Conservation (phyloP, 768 basidiomycete genomes). For the Cystobasidium ongulense region DNA sequence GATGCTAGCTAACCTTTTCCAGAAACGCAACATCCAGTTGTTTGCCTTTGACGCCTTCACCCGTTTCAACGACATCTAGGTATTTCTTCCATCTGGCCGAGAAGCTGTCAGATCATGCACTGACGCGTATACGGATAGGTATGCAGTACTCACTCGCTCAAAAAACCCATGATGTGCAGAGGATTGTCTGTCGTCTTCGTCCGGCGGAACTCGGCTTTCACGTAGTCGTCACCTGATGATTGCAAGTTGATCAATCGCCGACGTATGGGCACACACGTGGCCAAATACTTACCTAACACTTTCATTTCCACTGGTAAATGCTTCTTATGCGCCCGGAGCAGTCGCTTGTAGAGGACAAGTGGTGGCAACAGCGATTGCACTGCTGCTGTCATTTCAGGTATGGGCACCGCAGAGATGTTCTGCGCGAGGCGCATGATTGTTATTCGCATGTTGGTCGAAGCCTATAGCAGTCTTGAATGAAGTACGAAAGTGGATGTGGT, state of each 20-base stretch:
- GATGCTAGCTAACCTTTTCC: conserved; percentile 48
- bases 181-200: conserved; percentile 75
- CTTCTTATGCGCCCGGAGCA: conserved; percentile 67
- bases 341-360: conserved; percentile 58
- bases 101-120: background rate
- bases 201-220: conserved; percentile 76
- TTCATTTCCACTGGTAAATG: conserved; percentile 67
- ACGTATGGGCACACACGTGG: background rate
- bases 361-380: conserved; percentile 34
- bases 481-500: background rate
- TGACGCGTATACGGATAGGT: background rate
- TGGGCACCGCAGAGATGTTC: background rate
- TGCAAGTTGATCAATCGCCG: background rate
- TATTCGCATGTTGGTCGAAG: conserved; percentile 19
- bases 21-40: conserved; percentile 44
- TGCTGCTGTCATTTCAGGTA: conserved; percentile 1
- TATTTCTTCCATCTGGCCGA: conserved; percentile 63
- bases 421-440: background rate
- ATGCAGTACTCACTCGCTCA: conserved; percentile 57
- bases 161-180: conserved; percentile 82
- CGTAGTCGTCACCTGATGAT: conserved; percentile 61
- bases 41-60: conserved; percentile 38
- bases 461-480: too few species aligned
- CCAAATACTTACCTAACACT: conserved; percentile 59
- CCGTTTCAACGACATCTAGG: conserved; percentile 55